phyloP scores from a whole-genome alignment of 2,329 filamentous ascomycete genomes.

The Colletotrichum kahawae region DNA sequence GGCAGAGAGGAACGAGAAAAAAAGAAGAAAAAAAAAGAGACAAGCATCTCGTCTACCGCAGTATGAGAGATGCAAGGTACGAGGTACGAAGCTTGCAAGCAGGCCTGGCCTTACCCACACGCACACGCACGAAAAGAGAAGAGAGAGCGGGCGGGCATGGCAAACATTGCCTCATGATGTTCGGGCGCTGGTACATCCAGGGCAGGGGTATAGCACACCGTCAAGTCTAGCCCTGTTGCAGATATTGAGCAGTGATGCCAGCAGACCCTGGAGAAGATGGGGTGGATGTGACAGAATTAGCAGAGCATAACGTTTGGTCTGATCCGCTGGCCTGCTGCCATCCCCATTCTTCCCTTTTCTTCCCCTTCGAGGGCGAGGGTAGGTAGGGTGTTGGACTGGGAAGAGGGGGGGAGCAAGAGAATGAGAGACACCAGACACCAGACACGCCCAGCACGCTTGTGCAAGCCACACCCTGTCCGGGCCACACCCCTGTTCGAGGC shows the following conservation, averaged over 20 bases:
- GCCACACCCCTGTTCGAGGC: conserved; percentile 15
- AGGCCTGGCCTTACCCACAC: conserved; percentile 1
- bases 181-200: conserved; percentile 37
- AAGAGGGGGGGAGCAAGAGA: conserved; percentile 13
- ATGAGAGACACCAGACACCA: neutral
- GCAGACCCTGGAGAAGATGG: conserved; percentile 31
- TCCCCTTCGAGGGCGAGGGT: neutral
- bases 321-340: conserved; percentile 34
- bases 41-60: neutral
- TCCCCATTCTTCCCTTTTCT: conserved; percentile 21
- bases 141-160: conserved; percentile 15
- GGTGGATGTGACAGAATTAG: conserved; percentile 37
- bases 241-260: conserved; percentile 24
- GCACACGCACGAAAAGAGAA: neutral
- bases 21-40: conserved; percentile 24
- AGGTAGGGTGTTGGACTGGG: neutral
- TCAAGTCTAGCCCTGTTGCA: conserved; percentile 48
- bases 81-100: neutral
- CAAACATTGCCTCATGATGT: conserved; percentile 32
- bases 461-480: conserved; percentile 19
- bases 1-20: neutral
- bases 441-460: conserved; percentile 16
- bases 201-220: conserved; percentile 38
- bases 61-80: neutral
- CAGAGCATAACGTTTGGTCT: conserved; percentile 38